Percentiles rank a stretch among this genome's conserved stretches.
These are phyloP conservation scores for Cercospora sojina DNA, from an alignment of 2,329 filamentous ascomycete genomes.

Conservation along the genomic window DNA sequence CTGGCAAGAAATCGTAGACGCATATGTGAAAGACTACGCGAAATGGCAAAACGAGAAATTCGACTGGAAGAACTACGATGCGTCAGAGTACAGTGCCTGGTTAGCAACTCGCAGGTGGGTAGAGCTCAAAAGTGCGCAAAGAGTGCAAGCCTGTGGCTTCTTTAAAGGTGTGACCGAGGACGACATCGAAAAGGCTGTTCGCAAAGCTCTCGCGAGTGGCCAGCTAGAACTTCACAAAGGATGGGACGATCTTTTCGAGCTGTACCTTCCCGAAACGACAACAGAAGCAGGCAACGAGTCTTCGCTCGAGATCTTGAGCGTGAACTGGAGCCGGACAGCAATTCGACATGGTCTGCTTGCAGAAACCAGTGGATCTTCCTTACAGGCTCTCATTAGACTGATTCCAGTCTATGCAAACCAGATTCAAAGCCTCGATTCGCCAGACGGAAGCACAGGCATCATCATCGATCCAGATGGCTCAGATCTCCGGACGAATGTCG, in stretches of 20 bases:
- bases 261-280: constrained; percentile 19
- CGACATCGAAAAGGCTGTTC: constrained; percentile 34
- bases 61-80: constrained; percentile 31
- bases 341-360: constrained; percentile 36
- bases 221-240: constrained; percentile 41
- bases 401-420: constrained; percentile 39
- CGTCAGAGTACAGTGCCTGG: constrained; percentile 41
- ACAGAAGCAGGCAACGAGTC: neutral
- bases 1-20: constrained; percentile 42
- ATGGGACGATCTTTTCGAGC: constrained; percentile 38
- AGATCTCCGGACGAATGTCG: constrained; percentile 41
- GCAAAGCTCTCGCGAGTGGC: constrained; percentile 35
- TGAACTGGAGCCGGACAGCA: constrained; percentile 50
- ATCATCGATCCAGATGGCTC: constrained; percentile 28
- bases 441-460: constrained; percentile 32
- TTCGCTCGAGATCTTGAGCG: constrained; percentile 43
- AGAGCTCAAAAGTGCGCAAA: constrained; percentile 44
- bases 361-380: constrained; percentile 5
- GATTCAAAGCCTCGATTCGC: constrained; percentile 33
- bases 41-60: constrained; percentile 36
- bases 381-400: constrained; percentile 11
- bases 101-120: constrained; percentile 40
- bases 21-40: constrained; percentile 45
- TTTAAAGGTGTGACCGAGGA: constrained; percentile 41
- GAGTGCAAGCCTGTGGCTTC: constrained; percentile 42